phyloP scores from a whole-genome alignment of 1,284 basidiomycete species.

The Irpex sp. region DNA sequence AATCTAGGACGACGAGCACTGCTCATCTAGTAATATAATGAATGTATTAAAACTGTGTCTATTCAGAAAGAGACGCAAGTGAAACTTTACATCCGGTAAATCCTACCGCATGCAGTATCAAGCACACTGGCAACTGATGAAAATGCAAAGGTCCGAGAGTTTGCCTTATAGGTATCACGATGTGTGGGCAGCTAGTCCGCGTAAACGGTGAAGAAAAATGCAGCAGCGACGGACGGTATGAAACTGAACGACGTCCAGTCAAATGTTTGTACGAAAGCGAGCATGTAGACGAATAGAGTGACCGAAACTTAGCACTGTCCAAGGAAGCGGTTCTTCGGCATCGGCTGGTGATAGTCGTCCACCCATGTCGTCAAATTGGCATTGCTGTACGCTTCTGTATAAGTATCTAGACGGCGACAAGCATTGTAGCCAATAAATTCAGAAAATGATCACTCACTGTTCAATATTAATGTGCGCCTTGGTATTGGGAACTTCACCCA shows the following conservation, averaged over 20 bases:
- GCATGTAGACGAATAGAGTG: not conserved
- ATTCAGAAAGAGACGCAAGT: not conserved
- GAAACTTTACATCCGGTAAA: not conserved
- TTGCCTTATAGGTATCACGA: not conserved
- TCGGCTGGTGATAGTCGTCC: conserved; percentile 54
- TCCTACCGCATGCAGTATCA: not conserved
- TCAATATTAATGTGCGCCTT: conserved; percentile 37
- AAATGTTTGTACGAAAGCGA: not conserved
- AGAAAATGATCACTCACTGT: conserved; percentile 35
- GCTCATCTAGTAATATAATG: no score
- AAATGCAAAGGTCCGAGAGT: not conserved
- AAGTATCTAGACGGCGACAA: conserved; percentile 21
- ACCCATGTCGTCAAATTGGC: conserved; percentile 35
- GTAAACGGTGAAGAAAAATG: not conserved
- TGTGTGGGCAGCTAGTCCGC: not conserved
- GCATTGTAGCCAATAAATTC: not conserved
- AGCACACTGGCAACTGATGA: not conserved
- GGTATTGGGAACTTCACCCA: no score
- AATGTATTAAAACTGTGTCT: not conserved
- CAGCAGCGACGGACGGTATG: not conserved
- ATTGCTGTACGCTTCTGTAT: conserved; percentile 36
- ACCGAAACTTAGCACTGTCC: conserved; percentile 40
- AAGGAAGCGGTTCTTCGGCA: conserved; percentile 57
- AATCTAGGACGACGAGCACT: not conserved
- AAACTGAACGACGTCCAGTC: not conserved